Conservation (phyloP, 345 rosid genomes). For the Brassica carinata region DNA sequence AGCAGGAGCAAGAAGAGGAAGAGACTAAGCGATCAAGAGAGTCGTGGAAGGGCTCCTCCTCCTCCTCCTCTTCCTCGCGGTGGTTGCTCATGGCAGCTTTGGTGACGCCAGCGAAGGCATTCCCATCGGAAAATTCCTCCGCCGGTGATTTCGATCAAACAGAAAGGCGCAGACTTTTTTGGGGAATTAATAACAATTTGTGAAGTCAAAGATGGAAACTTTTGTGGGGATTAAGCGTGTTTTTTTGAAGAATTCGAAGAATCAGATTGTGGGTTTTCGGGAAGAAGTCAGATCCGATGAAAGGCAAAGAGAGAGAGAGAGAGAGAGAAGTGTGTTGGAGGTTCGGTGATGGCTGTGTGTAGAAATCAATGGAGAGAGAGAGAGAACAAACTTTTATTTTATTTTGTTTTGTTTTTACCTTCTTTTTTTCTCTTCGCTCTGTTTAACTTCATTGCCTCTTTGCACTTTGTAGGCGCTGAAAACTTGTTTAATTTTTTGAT, state of each 20-base stretch:
- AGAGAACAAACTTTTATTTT: conserved; percentile 13
- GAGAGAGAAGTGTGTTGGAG: conserved; percentile 32
- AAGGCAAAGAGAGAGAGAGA: conserved; percentile 32
- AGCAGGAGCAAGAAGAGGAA: conserved; percentile 72
- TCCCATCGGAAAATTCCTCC: conserved; percentile 59
- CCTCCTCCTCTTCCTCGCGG: conserved; percentile 50
- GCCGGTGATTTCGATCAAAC: conserved; percentile 33
- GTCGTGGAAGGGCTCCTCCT: conserved; percentile 64
- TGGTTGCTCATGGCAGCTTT: conserved; percentile 34
- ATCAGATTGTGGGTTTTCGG: conserved; percentile 37
- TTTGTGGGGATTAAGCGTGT: conserved; percentile 13
- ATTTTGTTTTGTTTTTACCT: neutral
- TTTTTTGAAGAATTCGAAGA: conserved; percentile 36
- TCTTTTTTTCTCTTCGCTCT: neutral
- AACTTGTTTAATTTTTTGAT: neutral
- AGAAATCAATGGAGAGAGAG: conserved; percentile 37
- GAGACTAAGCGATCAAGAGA: conserved; percentile 73
- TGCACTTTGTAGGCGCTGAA: conserved; percentile 34
- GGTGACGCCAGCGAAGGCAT: conserved; percentile 45
- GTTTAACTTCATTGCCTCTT: conserved; percentile 25
- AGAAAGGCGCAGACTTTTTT: too few species aligned
- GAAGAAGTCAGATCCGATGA: conserved; percentile 49
- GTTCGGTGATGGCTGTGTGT: conserved; percentile 40
- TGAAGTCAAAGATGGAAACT: conserved; percentile 20
- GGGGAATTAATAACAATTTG: too few species aligned